Evolutionary conservation across 495 filamentous ascomycete species (phyloP), one percentile per base, ranked within the genome.

Genomic region (Aspergillus indologenus): DNA sequence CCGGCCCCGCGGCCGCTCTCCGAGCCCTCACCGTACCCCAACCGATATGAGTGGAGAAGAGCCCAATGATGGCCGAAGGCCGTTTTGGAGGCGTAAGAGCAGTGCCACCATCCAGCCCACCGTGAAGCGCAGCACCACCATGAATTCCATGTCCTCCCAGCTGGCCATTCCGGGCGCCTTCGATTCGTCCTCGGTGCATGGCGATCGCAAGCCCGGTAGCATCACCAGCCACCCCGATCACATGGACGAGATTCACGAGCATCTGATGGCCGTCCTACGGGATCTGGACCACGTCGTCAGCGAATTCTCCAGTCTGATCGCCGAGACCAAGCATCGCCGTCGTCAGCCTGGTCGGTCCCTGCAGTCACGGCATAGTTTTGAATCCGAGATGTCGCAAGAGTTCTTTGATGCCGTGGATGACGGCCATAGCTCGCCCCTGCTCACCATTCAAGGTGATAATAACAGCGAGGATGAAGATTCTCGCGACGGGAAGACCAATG

Each of bases 381-480:
- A 97, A 63, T 92, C 90, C 9, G 82, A 87, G 51, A 83, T 87
- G 8, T 83, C 85, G 1, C 89, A 94, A 29, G 95, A 98, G 66
- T 98, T 96, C 73, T 98, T 96, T 61, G 94, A 98, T 67, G 94
- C 94, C 1, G 83, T 86, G 53, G 90, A 87, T 46, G 90, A 86
- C 8, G 86, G 67, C 31, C 79, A 81, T 23, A 40, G 5, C 5
- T 85, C 88, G 45, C 86, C 87, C 56, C 77, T 97, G 1, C 77
- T 96, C 63, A 85, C 85, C 48, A 90, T 98, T 60, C 81, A 84
- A 45, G 74, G 71, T 20, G 83, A 86, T 54, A 84, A 80, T 46
- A 83, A 81, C 21, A 79, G 79, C 34, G 84, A 87, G 58, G 70
- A 57, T 4, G 73, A 68, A 22, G 64, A 66, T 20, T 58, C 59